Evolutionary conservation across 2,329 filamentous ascomycete species (phyloP), one percentile per base, ranked within the genome.

Genomic region (Pseudogymnoascus verrucosus): DNA sequence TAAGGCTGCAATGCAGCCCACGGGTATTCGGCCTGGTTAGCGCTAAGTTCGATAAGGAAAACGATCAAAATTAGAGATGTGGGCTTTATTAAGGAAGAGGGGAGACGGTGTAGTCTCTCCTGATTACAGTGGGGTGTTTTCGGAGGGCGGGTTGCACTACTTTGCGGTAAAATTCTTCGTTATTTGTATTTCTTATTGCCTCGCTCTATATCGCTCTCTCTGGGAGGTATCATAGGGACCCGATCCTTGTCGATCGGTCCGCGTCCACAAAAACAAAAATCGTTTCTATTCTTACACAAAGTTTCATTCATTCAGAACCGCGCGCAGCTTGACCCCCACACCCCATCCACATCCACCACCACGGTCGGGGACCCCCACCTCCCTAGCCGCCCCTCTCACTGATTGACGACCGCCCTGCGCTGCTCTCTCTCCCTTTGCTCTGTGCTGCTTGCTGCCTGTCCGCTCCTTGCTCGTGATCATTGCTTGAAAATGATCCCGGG

Each of bases 261-360:
- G 16, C 51, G 11, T 57, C 51, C 51, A 57, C 51, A 57, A 57
- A 57, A 57, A 54, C 7, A 34, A 34, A 34, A 34, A 57, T 57
- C 12, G 51, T 57, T 57, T 57, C 51, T 57, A 57, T 57, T 57
- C 51, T 57, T 57, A 57, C 51, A 57, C 51, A 57, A 57, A 57
- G 28, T 57, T 57, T 57, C 51, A 57, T 34, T 57, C 51, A 57
- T 57, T 34, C 51, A 57, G 51, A 57, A 57, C 16, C 16, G 51
- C 51, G 51, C 51, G 28, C 28, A 57, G 28, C 21, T 34, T 57
- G 51, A 57, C 51, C 51, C 51, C 28, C 51, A 57, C 51, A 57
- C 51, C 51, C 26, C 31, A 34, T 57, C 28, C 51, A 57, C 51
- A 19, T 5, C 51, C 51, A 34, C 51, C 51, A 57, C 51, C 51